A percentile compares a stretch with the other conserved stretches of the same genome.
These are phyloP conservation scores for Torulaspora globosa DNA, from an alignment of 1,139 yeast genomes.

Conservation along the genomic window DNA sequence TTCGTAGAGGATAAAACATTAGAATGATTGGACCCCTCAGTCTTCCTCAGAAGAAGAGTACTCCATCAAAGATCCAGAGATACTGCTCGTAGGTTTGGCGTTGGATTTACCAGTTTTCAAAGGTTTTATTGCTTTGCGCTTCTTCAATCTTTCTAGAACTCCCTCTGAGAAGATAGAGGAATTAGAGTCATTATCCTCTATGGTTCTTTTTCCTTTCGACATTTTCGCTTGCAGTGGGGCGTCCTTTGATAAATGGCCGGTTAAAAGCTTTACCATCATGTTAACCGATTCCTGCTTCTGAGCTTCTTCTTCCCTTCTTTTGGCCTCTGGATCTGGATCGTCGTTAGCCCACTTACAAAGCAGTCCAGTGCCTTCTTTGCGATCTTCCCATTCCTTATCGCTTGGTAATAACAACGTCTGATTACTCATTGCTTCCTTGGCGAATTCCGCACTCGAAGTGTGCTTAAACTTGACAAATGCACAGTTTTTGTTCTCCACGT, in stretches of 20 bases:
- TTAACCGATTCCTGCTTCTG: slow-evolving; percentile 23
- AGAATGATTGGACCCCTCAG: background rate
- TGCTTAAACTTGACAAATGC: slow-evolving; percentile 71
- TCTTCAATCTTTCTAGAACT: slow-evolving; percentile 10
- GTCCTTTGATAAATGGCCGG: slow-evolving; percentile 9
- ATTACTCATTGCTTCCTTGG: slow-evolving; percentile 86
- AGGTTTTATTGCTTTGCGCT: slow-evolving; percentile 6
- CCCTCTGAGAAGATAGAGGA: slow-evolving; percentile 7
- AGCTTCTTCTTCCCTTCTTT: slow-evolving; percentile 45
- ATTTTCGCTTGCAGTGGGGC: background rate
- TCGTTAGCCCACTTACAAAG: slow-evolving; percentile 87
- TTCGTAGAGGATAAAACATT: no score
- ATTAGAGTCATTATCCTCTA: background rate
- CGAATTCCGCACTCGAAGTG: slow-evolving; percentile 83
- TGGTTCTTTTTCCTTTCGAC: background rate
- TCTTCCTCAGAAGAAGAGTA: slow-evolving; percentile 15
- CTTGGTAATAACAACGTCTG: slow-evolving; percentile 59
- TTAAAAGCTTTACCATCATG: slow-evolving; percentile 23
- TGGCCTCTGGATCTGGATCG: slow-evolving; percentile 75
- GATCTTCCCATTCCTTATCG: slow-evolving; percentile 37
- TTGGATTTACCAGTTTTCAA: background rate
- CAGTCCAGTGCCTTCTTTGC: slow-evolving; percentile 45
- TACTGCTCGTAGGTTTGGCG: background rate
- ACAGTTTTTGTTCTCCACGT: slow-evolving; percentile 59
- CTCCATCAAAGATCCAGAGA: slow-evolving; percentile 5